Evolutionary conservation across 176 grass and related monocot species (phyloP).

Genomic region (Guadua angustifolia): DNA sequence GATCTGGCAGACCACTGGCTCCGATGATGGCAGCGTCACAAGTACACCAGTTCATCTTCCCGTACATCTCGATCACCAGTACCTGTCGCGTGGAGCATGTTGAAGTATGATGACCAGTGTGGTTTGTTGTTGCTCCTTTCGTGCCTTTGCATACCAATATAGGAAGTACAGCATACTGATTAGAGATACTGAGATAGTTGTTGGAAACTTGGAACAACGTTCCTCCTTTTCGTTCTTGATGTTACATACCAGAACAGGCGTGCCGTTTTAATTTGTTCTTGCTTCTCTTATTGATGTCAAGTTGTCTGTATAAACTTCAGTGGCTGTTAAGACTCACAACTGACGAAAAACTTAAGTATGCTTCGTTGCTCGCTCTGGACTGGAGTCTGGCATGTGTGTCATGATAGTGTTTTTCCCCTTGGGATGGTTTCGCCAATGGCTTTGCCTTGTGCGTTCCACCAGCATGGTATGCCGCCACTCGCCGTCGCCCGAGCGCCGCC

Average conservation of each 20-base stretch:
- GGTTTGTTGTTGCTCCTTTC: background rate
- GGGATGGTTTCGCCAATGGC: no score
- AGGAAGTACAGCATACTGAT: background rate
- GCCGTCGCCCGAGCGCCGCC: no score
- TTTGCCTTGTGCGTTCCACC: no score
- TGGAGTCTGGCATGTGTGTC: no score
- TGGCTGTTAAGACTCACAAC: no score
- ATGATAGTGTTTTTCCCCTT: no score
- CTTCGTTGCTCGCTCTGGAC: no score
- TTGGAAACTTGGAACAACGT: background rate
- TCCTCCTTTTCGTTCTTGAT: conserved; percentile 16
- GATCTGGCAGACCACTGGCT: conserved; percentile 16
- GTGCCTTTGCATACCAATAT: background rate
- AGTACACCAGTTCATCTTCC: conserved; percentile 8
- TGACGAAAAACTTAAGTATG: no score
- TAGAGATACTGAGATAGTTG: background rate
- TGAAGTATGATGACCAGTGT: background rate
- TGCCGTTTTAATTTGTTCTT: background rate
- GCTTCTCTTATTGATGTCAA: background rate
- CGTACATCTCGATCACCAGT: conserved; percentile 11
- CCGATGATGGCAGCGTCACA: conserved; percentile 30
- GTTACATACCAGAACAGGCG: background rate
- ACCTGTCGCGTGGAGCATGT: background rate
- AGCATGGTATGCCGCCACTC: no score
- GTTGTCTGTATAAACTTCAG: no score